A percentile compares a stretch with the other conserved stretches of the same genome.
phyloP scores from a whole-genome alignment of 2,329 filamentous ascomycete genomes.

The Colletotrichum spinosum region DNA sequence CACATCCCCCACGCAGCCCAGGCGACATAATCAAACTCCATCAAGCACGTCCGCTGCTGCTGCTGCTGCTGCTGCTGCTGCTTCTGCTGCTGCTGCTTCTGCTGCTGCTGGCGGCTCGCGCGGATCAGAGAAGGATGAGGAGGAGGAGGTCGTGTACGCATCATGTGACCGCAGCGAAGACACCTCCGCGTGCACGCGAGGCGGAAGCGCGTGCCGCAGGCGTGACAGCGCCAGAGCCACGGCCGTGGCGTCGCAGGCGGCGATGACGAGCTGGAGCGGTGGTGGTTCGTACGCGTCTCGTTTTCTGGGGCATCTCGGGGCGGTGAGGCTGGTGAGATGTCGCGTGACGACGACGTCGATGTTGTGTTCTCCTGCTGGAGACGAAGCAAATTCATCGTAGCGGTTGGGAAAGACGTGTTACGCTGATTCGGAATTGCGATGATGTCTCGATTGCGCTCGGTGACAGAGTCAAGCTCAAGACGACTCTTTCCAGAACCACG shows the following conservation, averaged over 20 bases:
- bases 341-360: too few species aligned
- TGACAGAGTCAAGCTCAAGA: too few species aligned
- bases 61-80: conserved; percentile 10
- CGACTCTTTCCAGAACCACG: too few species aligned
- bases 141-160: conserved; percentile 43
- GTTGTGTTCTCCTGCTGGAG: too few species aligned
- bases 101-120: conserved; percentile 18
- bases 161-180: conserved; percentile 51
- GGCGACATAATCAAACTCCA: conserved; percentile 48
- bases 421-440: too few species aligned
- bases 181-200: conserved; percentile 50
- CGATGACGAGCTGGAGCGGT: background rate
- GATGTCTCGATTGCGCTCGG: too few species aligned
- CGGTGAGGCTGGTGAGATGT: too few species aligned
- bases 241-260: conserved; percentile 24
- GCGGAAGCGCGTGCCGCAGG: conserved; percentile 44
- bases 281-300: background rate
- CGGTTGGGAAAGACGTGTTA: too few species aligned
- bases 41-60: conserved; percentile 38
- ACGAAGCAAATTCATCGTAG: too few species aligned
- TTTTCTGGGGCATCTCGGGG: background rate
- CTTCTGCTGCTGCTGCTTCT: too few species aligned
- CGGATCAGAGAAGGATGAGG: background rate
- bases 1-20: conserved; percentile 48
- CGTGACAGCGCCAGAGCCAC: conserved; percentile 50